phyloP scores from a whole-genome alignment of 1,139 yeast genomes.

The Meyerozyma elateridarum region DNA sequence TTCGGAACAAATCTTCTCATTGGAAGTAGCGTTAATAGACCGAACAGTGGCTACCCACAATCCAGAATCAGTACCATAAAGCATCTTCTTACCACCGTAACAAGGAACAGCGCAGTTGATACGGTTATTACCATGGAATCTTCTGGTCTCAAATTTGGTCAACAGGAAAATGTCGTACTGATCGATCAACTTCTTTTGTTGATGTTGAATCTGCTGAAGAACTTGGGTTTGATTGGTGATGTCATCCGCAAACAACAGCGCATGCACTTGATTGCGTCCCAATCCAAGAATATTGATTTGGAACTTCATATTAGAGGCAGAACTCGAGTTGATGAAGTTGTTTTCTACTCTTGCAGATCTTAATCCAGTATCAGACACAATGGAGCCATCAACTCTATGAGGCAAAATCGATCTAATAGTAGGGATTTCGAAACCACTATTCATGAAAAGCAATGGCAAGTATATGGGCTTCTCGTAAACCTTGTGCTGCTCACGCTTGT shows the following conservation, averaged over 20 bases:
- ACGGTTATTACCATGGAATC: conserved; percentile 65
- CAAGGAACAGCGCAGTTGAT: conserved; percentile 92
- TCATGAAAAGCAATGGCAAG: conserved; percentile 70
- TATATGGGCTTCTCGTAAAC: conserved; percentile 94
- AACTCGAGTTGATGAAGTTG: conserved; percentile 22
- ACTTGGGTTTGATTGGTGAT: conserved; percentile 70
- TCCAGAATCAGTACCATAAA: conserved; percentile 91
- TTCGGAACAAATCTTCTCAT: conserved; percentile 52
- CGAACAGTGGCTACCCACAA: conserved; percentile 71
- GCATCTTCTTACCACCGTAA: conserved; percentile 87
- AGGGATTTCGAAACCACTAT: conserved; percentile 77
- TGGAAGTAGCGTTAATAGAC: conserved; percentile 39
- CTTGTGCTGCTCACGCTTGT: conserved; percentile 86
- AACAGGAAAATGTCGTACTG: conserved; percentile 77
- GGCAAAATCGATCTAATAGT: conserved; percentile 46
- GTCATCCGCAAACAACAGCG: conserved; percentile 45
- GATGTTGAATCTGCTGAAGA: conserved; percentile 71
- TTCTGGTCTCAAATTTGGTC: conserved; percentile 67
- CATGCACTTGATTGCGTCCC: conserved; percentile 43
- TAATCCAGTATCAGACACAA: conserved; percentile 34
- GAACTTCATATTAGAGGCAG: conserved; percentile 30
- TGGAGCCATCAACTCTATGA: conserved; percentile 32
- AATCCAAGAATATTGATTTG: conserved; percentile 47
- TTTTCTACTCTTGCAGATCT: conserved; percentile 26
- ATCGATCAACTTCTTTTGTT: conserved; percentile 68